Evolutionary conservation across 1,284 basidiomycete species (phyloP).

Genomic region (Microbotryum scabiosae): DNA sequence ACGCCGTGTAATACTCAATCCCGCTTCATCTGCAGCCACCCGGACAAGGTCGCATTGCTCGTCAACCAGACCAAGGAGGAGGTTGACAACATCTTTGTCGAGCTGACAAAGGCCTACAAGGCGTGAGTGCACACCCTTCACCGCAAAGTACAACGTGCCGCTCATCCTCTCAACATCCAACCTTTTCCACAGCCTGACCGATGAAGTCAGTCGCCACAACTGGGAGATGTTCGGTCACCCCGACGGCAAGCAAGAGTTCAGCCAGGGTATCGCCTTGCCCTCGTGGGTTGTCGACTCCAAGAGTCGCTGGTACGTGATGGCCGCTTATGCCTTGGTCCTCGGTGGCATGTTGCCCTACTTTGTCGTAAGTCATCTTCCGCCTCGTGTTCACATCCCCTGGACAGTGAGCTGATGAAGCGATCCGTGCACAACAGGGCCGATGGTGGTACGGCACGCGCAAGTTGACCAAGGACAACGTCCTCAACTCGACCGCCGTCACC

Average conservation of each 20-base stretch:
- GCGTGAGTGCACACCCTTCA: conserved; percentile 47
- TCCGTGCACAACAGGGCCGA: conserved; percentile 53
- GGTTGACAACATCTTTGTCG: conserved; percentile 82
- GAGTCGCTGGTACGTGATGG: conserved; percentile 86
- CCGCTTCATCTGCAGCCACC: conserved; percentile 57
- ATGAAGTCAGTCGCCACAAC: conserved; percentile 87
- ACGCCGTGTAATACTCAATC: background rate
- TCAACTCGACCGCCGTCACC: conserved; percentile 70
- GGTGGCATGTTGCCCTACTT: conserved; percentile 76
- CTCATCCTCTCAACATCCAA: background rate
- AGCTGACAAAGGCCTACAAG: conserved; percentile 98
- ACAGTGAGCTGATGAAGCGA: no score
- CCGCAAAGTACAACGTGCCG: background rate
- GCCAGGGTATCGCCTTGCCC: conserved; percentile 93
- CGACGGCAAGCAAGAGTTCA: conserved; percentile 88
- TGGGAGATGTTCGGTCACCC: conserved; percentile 88
- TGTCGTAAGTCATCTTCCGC: conserved; percentile 51
- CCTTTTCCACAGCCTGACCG: conserved; percentile 60
- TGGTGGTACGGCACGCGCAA: conserved; percentile 97
- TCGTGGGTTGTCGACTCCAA: conserved; percentile 87
- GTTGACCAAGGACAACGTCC: conserved; percentile 86
- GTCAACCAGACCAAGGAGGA: conserved; percentile 78
- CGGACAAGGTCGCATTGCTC: conserved; percentile 82
- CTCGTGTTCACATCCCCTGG: background rate
- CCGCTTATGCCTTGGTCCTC: conserved; percentile 75